phyloP scores from a whole-genome alignment of 768 basidiomycete species.

The Phlegmacium glaucopus region DNA sequence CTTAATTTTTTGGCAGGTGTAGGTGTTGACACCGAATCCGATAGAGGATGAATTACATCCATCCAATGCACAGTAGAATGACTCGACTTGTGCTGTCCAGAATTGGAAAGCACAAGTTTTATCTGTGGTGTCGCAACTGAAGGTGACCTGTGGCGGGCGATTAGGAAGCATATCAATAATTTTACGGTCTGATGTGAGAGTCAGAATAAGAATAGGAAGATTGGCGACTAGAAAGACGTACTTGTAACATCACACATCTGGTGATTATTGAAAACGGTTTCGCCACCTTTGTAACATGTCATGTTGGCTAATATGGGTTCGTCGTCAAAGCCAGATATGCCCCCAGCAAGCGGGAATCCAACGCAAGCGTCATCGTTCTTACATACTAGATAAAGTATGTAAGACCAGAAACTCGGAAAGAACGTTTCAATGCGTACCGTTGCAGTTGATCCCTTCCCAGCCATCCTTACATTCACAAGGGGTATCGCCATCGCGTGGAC shows the following conservation, averaged over 20 bases:
- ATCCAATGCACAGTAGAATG: slow-evolving; percentile 90
- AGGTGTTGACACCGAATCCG: slow-evolving; percentile 61
- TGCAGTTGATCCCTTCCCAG: slow-evolving; percentile 97
- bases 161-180: slow-evolving; percentile 90
- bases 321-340: slow-evolving; percentile 16
- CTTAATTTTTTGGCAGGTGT: slow-evolving; percentile 79
- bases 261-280: slow-evolving; percentile 92
- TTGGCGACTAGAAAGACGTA: slow-evolving; percentile 35
- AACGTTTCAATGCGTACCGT: slow-evolving; percentile 53
- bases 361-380: slow-evolving; percentile 75
- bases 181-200: slow-evolving; percentile 69
- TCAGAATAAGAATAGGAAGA: not conserved
- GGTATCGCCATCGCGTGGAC: slow-evolving; percentile 71
- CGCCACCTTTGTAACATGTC: slow-evolving; percentile 92
- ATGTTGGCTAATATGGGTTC: slow-evolving; percentile 40
- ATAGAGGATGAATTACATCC: slow-evolving; percentile 51
- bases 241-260: slow-evolving; percentile 99
- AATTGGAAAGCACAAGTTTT: slow-evolving; percentile 92
- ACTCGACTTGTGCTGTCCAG: slow-evolving; percentile 94
- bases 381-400: slow-evolving; percentile 63
- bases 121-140: slow-evolving; percentile 71
- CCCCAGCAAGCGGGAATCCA: slow-evolving; percentile 61
- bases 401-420: not conserved
- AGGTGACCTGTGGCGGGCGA: slow-evolving; percentile 93
- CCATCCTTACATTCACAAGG: slow-evolving; percentile 90